Evolutionary conservation across 345 rosid genomes (phyloP), one percentile per base, ranked within the genome.

Genomic region (Populus alba): DNA sequence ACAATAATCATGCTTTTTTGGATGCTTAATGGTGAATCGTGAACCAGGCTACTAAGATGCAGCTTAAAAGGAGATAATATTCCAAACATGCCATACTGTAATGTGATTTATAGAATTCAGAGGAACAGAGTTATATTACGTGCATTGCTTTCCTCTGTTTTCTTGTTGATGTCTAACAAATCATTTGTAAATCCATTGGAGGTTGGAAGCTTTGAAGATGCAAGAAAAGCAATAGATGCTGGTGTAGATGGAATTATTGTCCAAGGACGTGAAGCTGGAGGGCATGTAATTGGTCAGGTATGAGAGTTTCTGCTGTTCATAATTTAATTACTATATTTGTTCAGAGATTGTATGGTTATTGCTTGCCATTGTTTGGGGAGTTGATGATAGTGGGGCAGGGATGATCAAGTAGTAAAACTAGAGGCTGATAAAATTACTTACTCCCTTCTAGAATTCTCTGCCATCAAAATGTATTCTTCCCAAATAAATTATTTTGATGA

Each of bases 181-280:
- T 73, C 68, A 33, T 7, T 8, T 84, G 75, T 53, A 59, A 70
- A 65, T 63, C 25, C 4, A 49, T 7, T 79, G 75, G 38, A 92
- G 98, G 88, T 92, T 51, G 98, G 98, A 74, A 89, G 86, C 80
- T 45, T 86, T 2, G 93, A 91, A 77, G 94, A 84, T 74, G 94
- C 96, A 33, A 86, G 75, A 77, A 89, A 82, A 33, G 94, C 93
- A 13, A 65, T 89, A 47, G 61, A 72, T 73, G 90, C 85, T 51
- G 93, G 94, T 67, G 94, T 88, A 16, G 98, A 94, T 82, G 98
- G 96, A 1, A 91, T 94, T 75, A 92, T 91, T 39, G 91, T 94
- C 74, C 98, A 94, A 87, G 98, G 96, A 62, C 89, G 82, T 63
- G 98, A 91, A 89, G 98, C 96, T 16, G 97, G 96, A 43, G 98